Evolutionary conservation across 192 early-diverging fungal species (phyloP), one percentile per base, ranked within the genome.

Genomic region (Podila clonocystis): DNA sequence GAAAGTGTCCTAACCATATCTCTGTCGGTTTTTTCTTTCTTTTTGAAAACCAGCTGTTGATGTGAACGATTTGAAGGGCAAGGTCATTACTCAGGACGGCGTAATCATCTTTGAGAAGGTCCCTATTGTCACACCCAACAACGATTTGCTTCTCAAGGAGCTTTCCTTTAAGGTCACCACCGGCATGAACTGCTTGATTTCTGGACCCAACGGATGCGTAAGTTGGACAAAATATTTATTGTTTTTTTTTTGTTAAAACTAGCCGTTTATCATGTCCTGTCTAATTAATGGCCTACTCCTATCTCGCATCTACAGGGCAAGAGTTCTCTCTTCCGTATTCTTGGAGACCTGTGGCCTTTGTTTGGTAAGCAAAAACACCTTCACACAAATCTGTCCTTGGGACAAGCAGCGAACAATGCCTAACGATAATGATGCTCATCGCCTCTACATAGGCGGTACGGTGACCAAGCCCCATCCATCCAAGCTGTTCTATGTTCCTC

Each of bases 401-500:
- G 15, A 65, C 26, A 26, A 63, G 11, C 22, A 41, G 33, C n/a
- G 12, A 45, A 30, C 24, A 28, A n/a, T 33, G 2, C 24, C 26
- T 31, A 12, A 55, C n/a, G 19, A 52, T n/a, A 52, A 52, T 52
- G 19, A 52, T 74, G 8, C 34, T 45, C 8, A 5, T 45, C 8
- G 0, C 41, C 2, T 45, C 41, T 45, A 17, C 15, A 17, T 70
- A 75, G 87, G 86, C 74, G 88, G 88, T 24, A 86, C 74, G 30
- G 79, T 89, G 17, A 88, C 87, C 4, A 90, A 90, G 58, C 90
- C 90, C 19, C 70, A 83, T 13, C 73, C 88, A 30, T 85, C 84
- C 20, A 89, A 89, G 73, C 85, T 96, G 52, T 94, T 96, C 63
- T 96, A 96, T 82, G 91, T 96, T 6, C 95, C 95, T n/a, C 95